Conservation (phyloP, 2,329 filamentous ascomycete species). For the Beauveria bassiana region DNA sequence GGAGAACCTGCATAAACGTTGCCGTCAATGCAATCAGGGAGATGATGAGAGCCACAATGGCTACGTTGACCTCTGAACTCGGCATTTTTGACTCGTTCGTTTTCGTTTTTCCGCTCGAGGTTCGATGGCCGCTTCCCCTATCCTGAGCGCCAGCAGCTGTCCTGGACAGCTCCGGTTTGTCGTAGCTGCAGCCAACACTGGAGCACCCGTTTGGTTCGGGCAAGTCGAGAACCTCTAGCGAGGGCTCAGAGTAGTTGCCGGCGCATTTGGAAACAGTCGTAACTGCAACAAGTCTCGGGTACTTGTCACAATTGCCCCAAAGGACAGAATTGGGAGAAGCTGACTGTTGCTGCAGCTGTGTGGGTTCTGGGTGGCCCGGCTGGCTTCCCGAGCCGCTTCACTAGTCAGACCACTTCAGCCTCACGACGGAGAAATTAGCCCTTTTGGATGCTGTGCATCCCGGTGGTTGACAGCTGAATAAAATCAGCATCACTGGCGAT, state of each 20-base stretch:
- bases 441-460: neutral
- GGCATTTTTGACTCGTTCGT: neutral
- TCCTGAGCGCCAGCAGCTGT: neutral
- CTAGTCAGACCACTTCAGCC: neutral
- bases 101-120: neutral
- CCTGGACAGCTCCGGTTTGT: neutral
- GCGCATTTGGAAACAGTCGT: neutral
- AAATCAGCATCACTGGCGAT: neutral
- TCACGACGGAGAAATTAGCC: neutral
- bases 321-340: neutral
- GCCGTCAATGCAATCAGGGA: conserved; percentile 39
- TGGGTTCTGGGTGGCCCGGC: neutral
- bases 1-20: conserved; percentile 39
- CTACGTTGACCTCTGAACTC: conserved; percentile 28
- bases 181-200: neutral
- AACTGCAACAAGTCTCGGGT: neutral
- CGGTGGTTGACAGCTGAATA: neutral
- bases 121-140: neutral
- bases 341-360: conserved; percentile 1
- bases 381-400: neutral
- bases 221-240: neutral
- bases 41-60: conserved; percentile 37
- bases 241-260: neutral
- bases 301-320: neutral
- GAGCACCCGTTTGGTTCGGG: neutral